Percentiles rank a stretch among this genome's conserved stretches.
phyloP scores from a whole-genome alignment of 306 rosid genomes.

The Cyamopsis tetragonoloba region DNA sequence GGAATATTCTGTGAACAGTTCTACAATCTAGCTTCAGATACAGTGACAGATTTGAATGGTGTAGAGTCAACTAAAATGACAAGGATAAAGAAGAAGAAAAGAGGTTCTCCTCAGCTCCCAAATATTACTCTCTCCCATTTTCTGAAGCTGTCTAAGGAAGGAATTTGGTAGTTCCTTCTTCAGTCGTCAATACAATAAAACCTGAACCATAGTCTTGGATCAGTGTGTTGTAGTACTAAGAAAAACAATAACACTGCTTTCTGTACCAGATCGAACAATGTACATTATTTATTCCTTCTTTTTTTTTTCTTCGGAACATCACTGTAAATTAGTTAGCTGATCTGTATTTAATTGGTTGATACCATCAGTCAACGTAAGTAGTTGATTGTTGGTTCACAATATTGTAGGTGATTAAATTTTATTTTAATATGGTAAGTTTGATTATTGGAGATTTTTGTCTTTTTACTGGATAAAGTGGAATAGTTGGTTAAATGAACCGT shows the following conservation, averaged over 20 bases:
- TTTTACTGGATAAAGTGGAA: background rate
- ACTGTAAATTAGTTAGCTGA: constrained; percentile 24
- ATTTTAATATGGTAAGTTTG: background rate
- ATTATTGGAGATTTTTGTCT: background rate
- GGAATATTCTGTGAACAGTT: constrained; percentile 47
- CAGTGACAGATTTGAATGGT: constrained; percentile 35
- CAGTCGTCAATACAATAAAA: constrained; percentile 26
- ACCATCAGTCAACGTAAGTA: constrained; percentile 24
- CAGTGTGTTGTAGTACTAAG: background rate
- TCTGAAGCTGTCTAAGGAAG: constrained; percentile 85
- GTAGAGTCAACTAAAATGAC: constrained; percentile 50
- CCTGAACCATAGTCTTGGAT: background rate
- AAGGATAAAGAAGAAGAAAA: constrained; percentile 60
- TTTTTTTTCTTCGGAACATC: background rate
- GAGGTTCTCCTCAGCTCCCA: constrained; percentile 46
- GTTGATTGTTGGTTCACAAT: constrained; percentile 28
- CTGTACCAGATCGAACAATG: constrained; percentile 7
- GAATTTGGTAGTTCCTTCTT: constrained; percentile 59
- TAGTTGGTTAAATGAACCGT: no score
- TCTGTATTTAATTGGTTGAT: constrained; percentile 27
- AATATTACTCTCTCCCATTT: constrained; percentile 63
- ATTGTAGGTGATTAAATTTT: constrained; percentile 9
- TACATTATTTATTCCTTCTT: constrained; percentile 24
- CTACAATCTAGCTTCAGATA: constrained; percentile 73
- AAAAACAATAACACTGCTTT: background rate